Evolutionary conservation across 2,329 filamentous ascomycete species (phyloP).

Genomic region (Paraconiothyrium brasiliense): DNA sequence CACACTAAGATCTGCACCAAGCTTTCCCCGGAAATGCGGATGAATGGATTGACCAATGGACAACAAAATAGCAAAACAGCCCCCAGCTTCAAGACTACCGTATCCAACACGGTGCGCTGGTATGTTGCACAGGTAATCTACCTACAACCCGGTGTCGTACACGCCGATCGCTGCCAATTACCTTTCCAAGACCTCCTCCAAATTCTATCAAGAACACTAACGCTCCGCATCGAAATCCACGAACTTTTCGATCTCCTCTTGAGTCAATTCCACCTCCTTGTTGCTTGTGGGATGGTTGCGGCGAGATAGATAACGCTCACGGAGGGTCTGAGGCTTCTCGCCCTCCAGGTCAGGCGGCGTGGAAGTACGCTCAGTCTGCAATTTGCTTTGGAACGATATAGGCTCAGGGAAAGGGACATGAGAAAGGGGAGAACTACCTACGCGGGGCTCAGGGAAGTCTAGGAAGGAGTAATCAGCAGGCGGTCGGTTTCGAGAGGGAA

Average conservation of each 20-base stretch:
- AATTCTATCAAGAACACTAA: background rate
- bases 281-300: background rate
- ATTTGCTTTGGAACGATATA: background rate
- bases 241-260: background rate
- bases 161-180: background rate
- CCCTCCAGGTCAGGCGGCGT: background rate
- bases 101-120: background rate
- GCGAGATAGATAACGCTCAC: background rate
- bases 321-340: background rate
- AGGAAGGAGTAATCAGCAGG: background rate
- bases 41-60: background rate
- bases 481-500: background rate
- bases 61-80: background rate
- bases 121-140: background rate
- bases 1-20: conserved; percentile 1
- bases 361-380: background rate
- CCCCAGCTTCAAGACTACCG: background rate
- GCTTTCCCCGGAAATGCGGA: background rate
- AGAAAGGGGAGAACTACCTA: background rate
- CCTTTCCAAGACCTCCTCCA: background rate
- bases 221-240: background rate
- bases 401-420: background rate
- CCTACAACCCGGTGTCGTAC: background rate
- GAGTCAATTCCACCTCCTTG: background rate
- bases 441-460: background rate